Conservation (phyloP, 176 grass and related monocot species). For the Pontederia paniculata region DNA sequence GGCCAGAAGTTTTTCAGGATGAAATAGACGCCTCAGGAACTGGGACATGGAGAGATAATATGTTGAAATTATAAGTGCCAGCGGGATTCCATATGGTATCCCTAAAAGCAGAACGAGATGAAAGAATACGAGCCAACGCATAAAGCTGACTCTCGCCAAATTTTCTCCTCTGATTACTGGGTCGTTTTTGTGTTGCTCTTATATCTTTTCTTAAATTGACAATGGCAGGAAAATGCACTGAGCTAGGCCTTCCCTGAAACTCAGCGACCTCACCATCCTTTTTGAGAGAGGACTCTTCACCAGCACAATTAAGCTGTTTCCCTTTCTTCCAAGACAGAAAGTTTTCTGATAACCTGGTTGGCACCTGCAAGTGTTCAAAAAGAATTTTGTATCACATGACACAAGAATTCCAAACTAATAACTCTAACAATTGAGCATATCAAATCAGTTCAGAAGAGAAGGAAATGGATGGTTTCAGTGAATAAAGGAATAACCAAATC, state of each 20-base stretch:
- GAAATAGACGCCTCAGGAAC: background rate
- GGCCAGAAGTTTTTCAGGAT: too few species aligned
- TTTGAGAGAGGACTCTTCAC: background rate
- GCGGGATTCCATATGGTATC: background rate
- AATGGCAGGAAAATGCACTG: conserved; percentile 10
- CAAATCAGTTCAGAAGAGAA: too few species aligned
- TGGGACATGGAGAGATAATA: conserved; percentile 11
- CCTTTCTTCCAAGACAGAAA: conserved; percentile 11
- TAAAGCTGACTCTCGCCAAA: background rate
- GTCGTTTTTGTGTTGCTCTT: background rate
- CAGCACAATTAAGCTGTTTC: background rate
- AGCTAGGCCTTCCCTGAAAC: background rate
- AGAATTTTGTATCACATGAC: background rate
- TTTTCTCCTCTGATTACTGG: background rate
- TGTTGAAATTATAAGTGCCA: conserved; percentile 5
- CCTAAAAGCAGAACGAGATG: background rate
- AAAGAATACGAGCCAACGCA: conserved; percentile 13
- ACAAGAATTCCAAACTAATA: background rate
- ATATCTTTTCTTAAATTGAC: conserved; percentile 6
- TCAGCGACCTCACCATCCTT: background rate
- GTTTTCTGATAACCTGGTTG: conserved; percentile 1
- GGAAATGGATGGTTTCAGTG: too few species aligned
- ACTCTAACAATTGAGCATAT: background rate
- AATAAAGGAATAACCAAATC: too few species aligned
- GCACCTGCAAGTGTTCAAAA: conserved; percentile 13